phyloP scores from a whole-genome alignment of 2,329 filamentous ascomycete genomes.

The Colletotrichum graminicola region DNA sequence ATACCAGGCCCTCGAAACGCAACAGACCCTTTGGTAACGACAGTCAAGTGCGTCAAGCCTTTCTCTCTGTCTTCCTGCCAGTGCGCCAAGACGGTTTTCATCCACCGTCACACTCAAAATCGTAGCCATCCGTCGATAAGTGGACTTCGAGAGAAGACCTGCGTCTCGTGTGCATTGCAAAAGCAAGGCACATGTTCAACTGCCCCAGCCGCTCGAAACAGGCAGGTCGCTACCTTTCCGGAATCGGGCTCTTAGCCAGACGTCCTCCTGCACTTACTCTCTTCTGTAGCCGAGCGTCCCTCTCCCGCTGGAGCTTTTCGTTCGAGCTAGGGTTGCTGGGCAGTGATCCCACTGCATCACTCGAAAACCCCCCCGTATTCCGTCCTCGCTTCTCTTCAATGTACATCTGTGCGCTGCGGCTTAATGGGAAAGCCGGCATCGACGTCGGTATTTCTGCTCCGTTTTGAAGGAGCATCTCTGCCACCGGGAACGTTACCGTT shows the following conservation, averaged over 20 bases:
- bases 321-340: conserved; percentile 59
- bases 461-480: conserved; percentile 92
- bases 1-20: conserved; percentile 2
- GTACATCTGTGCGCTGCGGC: conserved; percentile 83
- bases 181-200: conserved; percentile 34
- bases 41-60: conserved; percentile 32
- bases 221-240: conserved; percentile 66
- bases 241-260: conserved; percentile 74
- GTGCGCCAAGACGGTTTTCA: conserved; percentile 20
- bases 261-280: conserved; percentile 82
- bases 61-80: conserved; percentile 4
- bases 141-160: conserved; percentile 14
- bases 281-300: conserved; percentile 80
- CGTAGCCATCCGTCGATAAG: conserved; percentile 17
- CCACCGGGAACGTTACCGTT: conserved; percentile 82
- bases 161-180: conserved; percentile 32
- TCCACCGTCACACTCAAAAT: conserved; percentile 25
- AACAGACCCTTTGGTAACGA: conserved; percentile 21
- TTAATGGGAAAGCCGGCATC: conserved; percentile 86
- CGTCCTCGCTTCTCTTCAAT: conserved; percentile 80
- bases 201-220: conserved; percentile 42
- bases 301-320: conserved; percentile 70
- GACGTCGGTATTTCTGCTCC: conserved; percentile 86
- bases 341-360: conserved; percentile 73
- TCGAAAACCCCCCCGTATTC: conserved; percentile 58